These are phyloP conservation scores for Blastobotrys mokoenaii DNA, from an alignment of 805 yeast genomes.

Conservation along the genomic window DNA sequence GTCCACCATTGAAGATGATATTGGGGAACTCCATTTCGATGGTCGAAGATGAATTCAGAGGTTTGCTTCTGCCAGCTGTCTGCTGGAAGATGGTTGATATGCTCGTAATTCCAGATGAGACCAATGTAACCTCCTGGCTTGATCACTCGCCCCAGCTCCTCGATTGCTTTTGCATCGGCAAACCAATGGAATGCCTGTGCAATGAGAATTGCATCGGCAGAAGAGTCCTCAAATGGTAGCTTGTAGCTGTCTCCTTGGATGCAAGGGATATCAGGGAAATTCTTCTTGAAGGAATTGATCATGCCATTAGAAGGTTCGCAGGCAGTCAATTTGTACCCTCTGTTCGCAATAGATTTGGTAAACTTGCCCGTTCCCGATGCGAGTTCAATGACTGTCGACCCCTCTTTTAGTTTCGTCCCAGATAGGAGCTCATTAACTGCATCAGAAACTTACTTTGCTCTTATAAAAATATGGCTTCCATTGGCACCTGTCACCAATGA, in stretches of 20 bases:
- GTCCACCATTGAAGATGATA: constrained; percentile 45
- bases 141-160: constrained; percentile 44
- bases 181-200: constrained; percentile 69
- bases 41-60: constrained; percentile 29
- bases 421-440: constrained; percentile 38
- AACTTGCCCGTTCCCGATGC: constrained; percentile 64
- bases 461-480: too few species aligned
- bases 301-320: constrained; percentile 55
- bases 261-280: constrained; percentile 38
- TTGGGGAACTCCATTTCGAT: constrained; percentile 46
- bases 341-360: constrained; percentile 36
- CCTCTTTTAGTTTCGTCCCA: constrained; percentile 29
- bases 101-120: constrained; percentile 53
- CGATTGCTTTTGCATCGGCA: constrained; percentile 39
- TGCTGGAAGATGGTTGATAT: constrained; percentile 18
- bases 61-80: constrained; percentile 34
- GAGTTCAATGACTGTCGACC: constrained; percentile 36
- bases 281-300: constrained; percentile 38
- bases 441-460: too few species aligned
- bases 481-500: too few species aligned
- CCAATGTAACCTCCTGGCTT: constrained; percentile 44
- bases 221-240: constrained; percentile 37
- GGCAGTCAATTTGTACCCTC: constrained; percentile 37
- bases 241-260: constrained; percentile 37
- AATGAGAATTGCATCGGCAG: constrained; percentile 42